phyloP scores from a whole-genome alignment of 306 rosid species.

The Ceratonia siliqua region DNA sequence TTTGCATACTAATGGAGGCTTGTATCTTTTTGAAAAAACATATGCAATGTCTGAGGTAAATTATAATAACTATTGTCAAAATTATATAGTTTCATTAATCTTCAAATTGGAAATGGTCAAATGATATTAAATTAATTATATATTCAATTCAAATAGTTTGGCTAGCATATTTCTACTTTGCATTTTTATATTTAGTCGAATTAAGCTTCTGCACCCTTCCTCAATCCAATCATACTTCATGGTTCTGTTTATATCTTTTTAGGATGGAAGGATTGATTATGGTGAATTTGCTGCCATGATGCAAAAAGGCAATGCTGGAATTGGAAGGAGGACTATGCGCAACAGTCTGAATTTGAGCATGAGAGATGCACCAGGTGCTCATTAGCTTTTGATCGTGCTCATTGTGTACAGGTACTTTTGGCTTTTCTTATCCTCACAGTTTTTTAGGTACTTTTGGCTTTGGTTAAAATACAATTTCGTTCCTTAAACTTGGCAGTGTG shows the following conservation, averaged over 20 bases:
- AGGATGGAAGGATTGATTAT: slow-evolving; percentile 96
- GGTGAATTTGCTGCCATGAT: slow-evolving; percentile 96
- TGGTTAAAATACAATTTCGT: slow-evolving; percentile 29
- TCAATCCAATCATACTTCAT: slow-evolving; percentile 28
- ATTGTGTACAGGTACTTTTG: slow-evolving; percentile 50
- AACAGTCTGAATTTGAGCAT: slow-evolving; percentile 90
- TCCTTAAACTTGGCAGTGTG: background rate
- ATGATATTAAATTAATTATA: slow-evolving; percentile 1
- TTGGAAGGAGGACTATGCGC: slow-evolving; percentile 95
- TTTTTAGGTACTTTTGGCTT: background rate
- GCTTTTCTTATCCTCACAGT: background rate
- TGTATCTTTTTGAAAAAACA: slow-evolving; percentile 2
- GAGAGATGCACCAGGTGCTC: slow-evolving; percentile 81
- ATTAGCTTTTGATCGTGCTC: slow-evolving; percentile 46
- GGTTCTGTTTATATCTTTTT: slow-evolving; percentile 32
- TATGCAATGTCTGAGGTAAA: background rate
- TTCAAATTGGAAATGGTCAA: background rate
- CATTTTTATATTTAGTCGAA: background rate
- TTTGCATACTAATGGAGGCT: slow-evolving; percentile 1
- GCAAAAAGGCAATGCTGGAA: slow-evolving; percentile 86
- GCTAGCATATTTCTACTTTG: slow-evolving; percentile 14
- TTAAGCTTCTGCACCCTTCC: slow-evolving; percentile 13
- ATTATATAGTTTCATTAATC: background rate
- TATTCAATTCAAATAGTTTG: slow-evolving; percentile 31
- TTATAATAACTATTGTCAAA: background rate